Conservation (phyloP, 140 eudicot species). For the Oenanthe javanica region DNA sequence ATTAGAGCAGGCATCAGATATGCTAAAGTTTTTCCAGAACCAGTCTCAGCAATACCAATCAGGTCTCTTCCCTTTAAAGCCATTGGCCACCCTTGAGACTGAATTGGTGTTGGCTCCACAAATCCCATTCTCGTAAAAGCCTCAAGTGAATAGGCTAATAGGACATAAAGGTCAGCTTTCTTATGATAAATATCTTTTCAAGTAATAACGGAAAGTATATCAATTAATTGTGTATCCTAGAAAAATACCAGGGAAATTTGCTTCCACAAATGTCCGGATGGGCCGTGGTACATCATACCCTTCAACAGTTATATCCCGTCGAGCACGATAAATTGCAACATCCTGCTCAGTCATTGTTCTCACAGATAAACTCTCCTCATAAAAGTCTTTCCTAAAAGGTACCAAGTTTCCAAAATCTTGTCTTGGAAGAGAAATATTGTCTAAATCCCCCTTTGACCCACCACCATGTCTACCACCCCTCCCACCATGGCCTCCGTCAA, state of each 20-base stretch:
- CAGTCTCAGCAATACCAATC: constrained; percentile 94
- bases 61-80: constrained; percentile 92
- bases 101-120: constrained; percentile 93
- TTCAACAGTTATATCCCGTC: constrained; percentile 78
- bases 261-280: constrained; percentile 68
- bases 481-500: constrained; percentile 26
- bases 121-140: constrained; percentile 77
- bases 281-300: constrained; percentile 89
- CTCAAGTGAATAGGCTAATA: constrained; percentile 66
- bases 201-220: not conserved
- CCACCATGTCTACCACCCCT: constrained; percentile 45
- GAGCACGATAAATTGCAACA: constrained; percentile 53
- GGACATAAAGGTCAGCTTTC: constrained; percentile 5
- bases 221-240: not conserved
- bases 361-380: constrained; percentile 61
- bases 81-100: constrained; percentile 99
- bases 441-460: constrained; percentile 65
- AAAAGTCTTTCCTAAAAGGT: constrained; percentile 76
- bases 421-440: constrained; percentile 69
- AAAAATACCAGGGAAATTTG: constrained; percentile 75
- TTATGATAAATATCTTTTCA: not conserved
- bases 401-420: constrained; percentile 82
- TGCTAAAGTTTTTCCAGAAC: constrained; percentile 95
- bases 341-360: constrained; percentile 78
- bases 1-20: constrained; percentile 85